Evolutionary conservation across 116 monocot species (phyloP).

Genomic region (Zostera marina): DNA sequence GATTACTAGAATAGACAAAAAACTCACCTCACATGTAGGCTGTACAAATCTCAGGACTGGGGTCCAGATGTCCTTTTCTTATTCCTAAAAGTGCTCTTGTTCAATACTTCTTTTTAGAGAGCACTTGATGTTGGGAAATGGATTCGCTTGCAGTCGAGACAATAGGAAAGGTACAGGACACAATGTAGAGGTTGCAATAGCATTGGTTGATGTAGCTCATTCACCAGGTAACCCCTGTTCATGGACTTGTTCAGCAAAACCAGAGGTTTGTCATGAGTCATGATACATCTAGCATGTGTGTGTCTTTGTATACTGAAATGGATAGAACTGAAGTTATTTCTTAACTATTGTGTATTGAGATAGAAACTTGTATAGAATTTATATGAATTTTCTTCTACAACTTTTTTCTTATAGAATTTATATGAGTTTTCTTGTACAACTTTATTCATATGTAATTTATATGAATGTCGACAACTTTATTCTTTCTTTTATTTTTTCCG

Average conservation of each 20-base stretch:
- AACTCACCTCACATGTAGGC: too few relatives aligned
- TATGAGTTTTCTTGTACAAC: not conserved
- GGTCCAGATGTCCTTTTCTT: not conserved
- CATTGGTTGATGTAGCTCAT: slow-evolving; percentile 14
- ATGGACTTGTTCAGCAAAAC: slow-evolving; percentile 14
- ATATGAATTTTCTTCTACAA: not conserved
- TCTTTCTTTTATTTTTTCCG: too few relatives aligned
- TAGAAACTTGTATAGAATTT: not conserved
- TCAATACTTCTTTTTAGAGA: slow-evolving; percentile 17
- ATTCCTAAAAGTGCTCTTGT: not conserved
- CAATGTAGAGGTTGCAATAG: slow-evolving; percentile 42
- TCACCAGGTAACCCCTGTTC: slow-evolving; percentile 21
- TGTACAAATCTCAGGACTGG: too few relatives aligned
- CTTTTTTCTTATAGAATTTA: not conserved
- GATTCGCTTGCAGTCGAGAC: slow-evolving; percentile 22
- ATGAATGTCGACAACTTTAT: not conserved
- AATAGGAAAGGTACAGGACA: slow-evolving; percentile 16
- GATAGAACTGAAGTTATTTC: too few relatives aligned
- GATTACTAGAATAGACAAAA: too few relatives aligned
- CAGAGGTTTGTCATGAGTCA: slow-evolving; percentile 37
- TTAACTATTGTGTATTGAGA: too few relatives aligned
- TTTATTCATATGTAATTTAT: not conserved
- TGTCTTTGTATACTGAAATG: too few relatives aligned
- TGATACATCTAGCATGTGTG: too few relatives aligned
- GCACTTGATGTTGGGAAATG: slow-evolving; percentile 45